phyloP scores from a whole-genome alignment of 441 rosid species.

The Populus hybrid region DNA sequence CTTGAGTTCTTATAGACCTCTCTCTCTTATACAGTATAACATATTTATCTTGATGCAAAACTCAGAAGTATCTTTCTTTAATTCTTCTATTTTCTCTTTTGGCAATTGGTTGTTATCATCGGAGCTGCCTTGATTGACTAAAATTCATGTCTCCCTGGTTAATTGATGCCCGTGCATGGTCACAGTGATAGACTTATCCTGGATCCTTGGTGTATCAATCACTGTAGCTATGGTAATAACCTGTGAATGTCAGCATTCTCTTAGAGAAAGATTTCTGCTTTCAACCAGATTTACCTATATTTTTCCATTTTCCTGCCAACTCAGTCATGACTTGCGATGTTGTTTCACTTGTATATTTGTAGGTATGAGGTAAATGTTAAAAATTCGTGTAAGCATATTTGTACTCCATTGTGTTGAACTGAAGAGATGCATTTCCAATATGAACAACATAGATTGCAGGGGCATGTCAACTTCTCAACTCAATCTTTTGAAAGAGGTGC shows the following conservation, averaged over 20 bases:
- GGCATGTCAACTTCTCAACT: too few relatives aligned
- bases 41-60: not conserved
- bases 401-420: too few relatives aligned
- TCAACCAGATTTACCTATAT: too few relatives aligned
- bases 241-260: conserved; percentile 10
- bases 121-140: conserved; percentile 7
- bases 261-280: not conserved
- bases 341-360: too few relatives aligned
- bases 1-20: not conserved
- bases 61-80: not conserved
- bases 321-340: too few relatives aligned
- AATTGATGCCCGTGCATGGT: not conserved
- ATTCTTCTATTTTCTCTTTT: conserved; percentile 1
- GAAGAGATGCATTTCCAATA: too few relatives aligned
- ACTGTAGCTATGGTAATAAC: conserved; percentile 10
- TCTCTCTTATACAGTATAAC: not conserved
- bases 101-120: conserved; percentile 12
- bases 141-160: not conserved
- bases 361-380: too few relatives aligned
- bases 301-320: too few relatives aligned
- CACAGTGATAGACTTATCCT: not conserved
- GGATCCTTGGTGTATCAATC: not conserved
- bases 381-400: too few relatives aligned
- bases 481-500: too few relatives aligned
- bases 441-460: too few relatives aligned